phyloP scores from a whole-genome alignment of 345 rosid genomes.

The Pelargonium nanum region DNA sequence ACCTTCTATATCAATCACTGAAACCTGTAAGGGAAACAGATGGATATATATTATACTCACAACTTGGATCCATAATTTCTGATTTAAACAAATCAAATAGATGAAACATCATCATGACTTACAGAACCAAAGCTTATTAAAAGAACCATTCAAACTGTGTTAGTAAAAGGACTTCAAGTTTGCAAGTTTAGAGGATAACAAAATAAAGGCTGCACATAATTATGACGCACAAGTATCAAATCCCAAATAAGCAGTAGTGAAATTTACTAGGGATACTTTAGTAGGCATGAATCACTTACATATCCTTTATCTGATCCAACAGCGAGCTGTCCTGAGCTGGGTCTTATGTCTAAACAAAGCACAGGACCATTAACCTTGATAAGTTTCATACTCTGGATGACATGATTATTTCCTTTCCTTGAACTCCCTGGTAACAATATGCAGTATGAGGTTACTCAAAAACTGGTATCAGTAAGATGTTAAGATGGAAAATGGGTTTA shows the following conservation, averaged over 20 bases:
- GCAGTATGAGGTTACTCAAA: background rate
- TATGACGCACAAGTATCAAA: no score
- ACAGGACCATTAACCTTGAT: conserved; percentile 60
- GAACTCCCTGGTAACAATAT: conserved; percentile 36
- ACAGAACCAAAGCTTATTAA: no score
- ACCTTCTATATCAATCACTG: conserved; percentile 52
- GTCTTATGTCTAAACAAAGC: conserved; percentile 42
- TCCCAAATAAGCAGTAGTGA: background rate
- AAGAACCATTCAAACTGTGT: no score
- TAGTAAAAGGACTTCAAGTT: no score
- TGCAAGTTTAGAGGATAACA: no score
- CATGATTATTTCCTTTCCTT: conserved; percentile 57
- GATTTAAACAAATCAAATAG: background rate
- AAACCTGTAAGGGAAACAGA: conserved; percentile 36
- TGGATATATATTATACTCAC: background rate
- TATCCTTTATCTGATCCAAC: conserved; percentile 83
- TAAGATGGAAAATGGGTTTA: background rate
- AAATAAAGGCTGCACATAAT: no score
- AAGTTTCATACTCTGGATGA: conserved; percentile 50
- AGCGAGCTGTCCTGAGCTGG: conserved; percentile 48
- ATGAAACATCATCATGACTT: no score
- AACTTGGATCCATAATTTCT: background rate
- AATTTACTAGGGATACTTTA: background rate
- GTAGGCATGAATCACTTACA: conserved; percentile 28
- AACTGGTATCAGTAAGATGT: background rate